Percentiles rank a stretch among this genome's conserved stretches.
Conservation (phyloP, 176 grass and related monocot species). For the Oryza officinalis region DNA sequence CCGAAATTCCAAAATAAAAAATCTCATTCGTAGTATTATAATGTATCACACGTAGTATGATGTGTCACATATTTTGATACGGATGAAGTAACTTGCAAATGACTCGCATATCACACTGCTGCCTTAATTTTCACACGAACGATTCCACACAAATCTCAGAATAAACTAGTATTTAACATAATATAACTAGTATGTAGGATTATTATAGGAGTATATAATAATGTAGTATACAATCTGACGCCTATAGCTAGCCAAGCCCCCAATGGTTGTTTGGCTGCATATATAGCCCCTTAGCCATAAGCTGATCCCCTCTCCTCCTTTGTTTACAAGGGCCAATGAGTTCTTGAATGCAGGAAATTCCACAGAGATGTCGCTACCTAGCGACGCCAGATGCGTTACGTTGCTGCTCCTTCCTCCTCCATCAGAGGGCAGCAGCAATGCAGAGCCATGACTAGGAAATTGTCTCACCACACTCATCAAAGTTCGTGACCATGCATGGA, state of each 20-base stretch:
- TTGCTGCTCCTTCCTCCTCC: constrained; percentile 20
- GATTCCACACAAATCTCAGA: neutral
- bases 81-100: too few species aligned
- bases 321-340: constrained; percentile 39
- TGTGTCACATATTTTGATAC: too few species aligned
- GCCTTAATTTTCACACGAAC: neutral
- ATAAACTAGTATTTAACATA: neutral
- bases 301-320: neutral
- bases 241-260: neutral
- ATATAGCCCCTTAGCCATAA: neutral
- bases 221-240: neutral
- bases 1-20: too few species aligned
- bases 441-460: constrained; percentile 22
- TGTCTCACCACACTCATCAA: constrained; percentile 31
- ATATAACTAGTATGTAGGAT: neutral
- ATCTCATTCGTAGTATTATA: too few species aligned
- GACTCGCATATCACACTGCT: neutral
- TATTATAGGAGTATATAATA: neutral
- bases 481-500: constrained; percentile 3
- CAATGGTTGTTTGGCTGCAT: neutral
- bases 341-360: neutral
- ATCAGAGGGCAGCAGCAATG: neutral
- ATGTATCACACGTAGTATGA: too few species aligned
- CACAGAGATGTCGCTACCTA: constrained; percentile 10
- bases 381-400: constrained; percentile 56